A percentile compares a stretch with the other conserved stretches of the same genome.
phyloP scores from a whole-genome alignment of 768 basidiomycete species.

The Mycena metata region DNA sequence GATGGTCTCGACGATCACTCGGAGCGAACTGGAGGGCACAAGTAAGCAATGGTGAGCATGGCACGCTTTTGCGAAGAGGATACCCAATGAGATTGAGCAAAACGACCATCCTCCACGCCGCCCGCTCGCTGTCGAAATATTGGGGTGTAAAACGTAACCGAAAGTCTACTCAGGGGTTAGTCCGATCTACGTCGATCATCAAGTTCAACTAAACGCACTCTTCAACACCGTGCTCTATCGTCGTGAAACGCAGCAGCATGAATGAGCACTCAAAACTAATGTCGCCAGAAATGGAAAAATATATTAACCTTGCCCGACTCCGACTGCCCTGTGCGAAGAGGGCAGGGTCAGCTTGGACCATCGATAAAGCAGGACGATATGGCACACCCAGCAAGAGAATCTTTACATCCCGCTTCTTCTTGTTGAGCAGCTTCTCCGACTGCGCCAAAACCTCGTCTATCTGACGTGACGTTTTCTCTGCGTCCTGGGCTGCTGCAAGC shows the following conservation, averaged over 20 bases:
- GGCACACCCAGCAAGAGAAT: conserved; percentile 67
- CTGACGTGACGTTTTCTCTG: conserved; percentile 57
- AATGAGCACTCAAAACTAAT: neutral
- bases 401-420: conserved; percentile 65
- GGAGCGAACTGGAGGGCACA: conserved; percentile 63
- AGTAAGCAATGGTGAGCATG: neutral
- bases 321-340: conserved; percentile 64
- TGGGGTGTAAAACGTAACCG: conserved; percentile 75
- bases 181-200: conserved; percentile 6
- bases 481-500: conserved; percentile 55
- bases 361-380: neutral
- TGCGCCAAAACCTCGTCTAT: conserved; percentile 65
- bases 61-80: conserved; percentile 2
- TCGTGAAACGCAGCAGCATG: neutral
- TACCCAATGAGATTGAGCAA: conserved; percentile 80
- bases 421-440: conserved; percentile 60
- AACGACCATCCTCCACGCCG: conserved; percentile 74
- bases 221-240: conserved; percentile 63
- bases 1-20: conserved; percentile 62
- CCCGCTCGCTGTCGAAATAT: conserved; percentile 69
- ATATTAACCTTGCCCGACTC: conserved; percentile 67
- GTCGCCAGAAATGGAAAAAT: neutral
- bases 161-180: conserved; percentile 63
- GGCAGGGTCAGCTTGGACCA: neutral
- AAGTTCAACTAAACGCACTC: conserved; percentile 47